Base-by-base conservation (phyloP, 2,329 filamentous ascomycete genomes). In the Ilyonectria mors-panacis region DNA sequence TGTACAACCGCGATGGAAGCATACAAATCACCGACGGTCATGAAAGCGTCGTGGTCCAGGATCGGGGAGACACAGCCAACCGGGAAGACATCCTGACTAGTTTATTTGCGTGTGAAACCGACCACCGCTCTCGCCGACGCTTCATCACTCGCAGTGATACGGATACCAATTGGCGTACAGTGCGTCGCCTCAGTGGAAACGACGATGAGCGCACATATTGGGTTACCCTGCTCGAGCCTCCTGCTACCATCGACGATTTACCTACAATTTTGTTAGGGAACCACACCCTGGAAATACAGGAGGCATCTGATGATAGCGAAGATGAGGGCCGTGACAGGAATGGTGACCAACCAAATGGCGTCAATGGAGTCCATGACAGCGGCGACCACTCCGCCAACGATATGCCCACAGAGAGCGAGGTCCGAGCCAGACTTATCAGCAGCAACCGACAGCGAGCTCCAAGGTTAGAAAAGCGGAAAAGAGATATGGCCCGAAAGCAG, bases 21-120 rank as follows among this genome's bases (percentile, higher is more conserved):
- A 83, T 92, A 62, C 85, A 91, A 47, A 82, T 95, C 15, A 81
- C 86, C 1, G 88, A 92, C 66, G 88, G 87, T 8, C 85, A 86
- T 23, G 77, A 77, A 50, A 85, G 87, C 2, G 87, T 89, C 4
- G 83, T 93, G 48, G 87, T 85, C 60, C 86, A 88, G 47, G 88
- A 91, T 72, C 83, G 84, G 33, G 84, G 86, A 10, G 92, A 93
- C 74, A 88, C 84, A 1, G 87, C 88, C 6, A 84, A 87, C 72
- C 86, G 90, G 65, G 85, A 90, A 66, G 86, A 89, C 26, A 86
- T 93, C 37, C 82, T 94, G 61, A 84, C 83, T 13, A 85, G 83
- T 21, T 75, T 89, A 4, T 88, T 89, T 69, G 81, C 82, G 7
- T 81, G 75, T 59, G 79, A 78, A 44, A 72, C 75, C 6, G 75